Evolutionary conservation across 2,329 filamentous ascomycete species (phyloP), one percentile per base, ranked within the genome.

Genomic region (Phialemoniopsis sp.): DNA sequence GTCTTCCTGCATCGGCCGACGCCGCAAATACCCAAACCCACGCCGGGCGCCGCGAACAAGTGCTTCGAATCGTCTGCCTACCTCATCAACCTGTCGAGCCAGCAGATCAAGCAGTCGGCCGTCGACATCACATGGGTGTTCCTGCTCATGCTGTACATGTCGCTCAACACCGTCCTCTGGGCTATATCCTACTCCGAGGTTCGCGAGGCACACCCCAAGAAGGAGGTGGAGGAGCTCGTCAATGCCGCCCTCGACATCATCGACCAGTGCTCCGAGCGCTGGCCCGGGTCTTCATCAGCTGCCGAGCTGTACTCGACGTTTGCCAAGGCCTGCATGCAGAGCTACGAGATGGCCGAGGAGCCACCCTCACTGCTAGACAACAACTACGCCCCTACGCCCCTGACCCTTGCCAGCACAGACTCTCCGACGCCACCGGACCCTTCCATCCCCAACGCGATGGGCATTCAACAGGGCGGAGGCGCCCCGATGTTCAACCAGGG

Each of bases 51-150:
- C 1, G 91, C 91, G 2, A 67, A 77, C 26, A 83, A 81, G 49
- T 97, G 90, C 57, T 96, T 86, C 54, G 82, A 93, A 34, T 89
- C 88, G 31, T 83, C 88, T 34, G 74, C 82, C 10, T 87, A 81
- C 60, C 90, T 95, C 55, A 87, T 96, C 51, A 76, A 83, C 48
- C 80, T 91, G 57, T 85, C 89, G 33, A 80, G 80, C 55, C 82
- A 85, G 52, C 89, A 95, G 59, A 85, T 95, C 55, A 78, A 84
- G 48, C 81, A 76, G 13, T 76, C 78, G 13, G 82, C 81, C 16
- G 80, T 93, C 10, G 91, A 96, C 55, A 73, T 96, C 44, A 96
- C 90, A 1, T 97, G 91, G 91, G 84, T 95, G 32, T 95, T 95
- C 55, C 80, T 95, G 2, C 76, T 95, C 42, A 82, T 85, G 15